Percentiles rank a stretch among this genome's conserved stretches.
These are phyloP conservation scores for Claviceps maximensis DNA, from an alignment of 2,329 filamentous ascomycete genomes.

Conservation along the genomic window DNA sequence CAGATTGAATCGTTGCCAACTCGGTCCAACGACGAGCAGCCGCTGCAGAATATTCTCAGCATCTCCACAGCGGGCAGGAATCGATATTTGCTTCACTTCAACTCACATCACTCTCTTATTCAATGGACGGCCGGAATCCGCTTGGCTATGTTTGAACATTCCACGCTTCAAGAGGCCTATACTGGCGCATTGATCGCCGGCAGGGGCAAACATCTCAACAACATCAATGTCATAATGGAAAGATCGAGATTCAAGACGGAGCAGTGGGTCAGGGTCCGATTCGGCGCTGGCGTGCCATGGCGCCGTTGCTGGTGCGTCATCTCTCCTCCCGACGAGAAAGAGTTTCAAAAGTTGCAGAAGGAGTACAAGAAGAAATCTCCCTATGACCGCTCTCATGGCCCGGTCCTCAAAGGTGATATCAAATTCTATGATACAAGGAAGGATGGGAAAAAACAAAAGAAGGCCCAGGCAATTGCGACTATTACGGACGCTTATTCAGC, in stretches of 20 bases:
- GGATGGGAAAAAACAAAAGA: constrained; percentile 76
- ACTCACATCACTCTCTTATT: constrained; percentile 79
- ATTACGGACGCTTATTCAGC: constrained; percentile 84
- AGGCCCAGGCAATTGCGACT: constrained; percentile 77
- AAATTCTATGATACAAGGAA: constrained; percentile 81
- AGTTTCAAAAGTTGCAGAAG: constrained; percentile 72
- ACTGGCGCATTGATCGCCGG: constrained; percentile 91
- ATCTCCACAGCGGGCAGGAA: constrained; percentile 93
- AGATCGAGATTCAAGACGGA: constrained; percentile 63
- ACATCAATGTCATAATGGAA: constrained; percentile 81
- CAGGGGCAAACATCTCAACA: constrained; percentile 80
- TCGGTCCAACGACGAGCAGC: constrained; percentile 59
- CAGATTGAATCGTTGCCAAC: constrained; percentile 85
- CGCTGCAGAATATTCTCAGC: constrained; percentile 87
- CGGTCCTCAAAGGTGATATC: constrained; percentile 70
- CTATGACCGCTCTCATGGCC: constrained; percentile 59
- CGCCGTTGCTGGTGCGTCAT: constrained; percentile 95
- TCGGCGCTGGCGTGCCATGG: constrained; percentile 93
- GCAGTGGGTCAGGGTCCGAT: constrained; percentile 90
- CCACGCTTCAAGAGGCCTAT: constrained; percentile 88
- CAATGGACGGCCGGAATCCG: constrained; percentile 96
- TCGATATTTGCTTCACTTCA: constrained; percentile 90
- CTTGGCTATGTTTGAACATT: constrained; percentile 86
- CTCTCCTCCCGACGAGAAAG: constrained; percentile 84
- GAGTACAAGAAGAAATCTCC: constrained; percentile 66